Base-by-base conservation (phyloP, 2,329 filamentous ascomycete genomes). In the Neodidymelliopsis sp. region DNA sequence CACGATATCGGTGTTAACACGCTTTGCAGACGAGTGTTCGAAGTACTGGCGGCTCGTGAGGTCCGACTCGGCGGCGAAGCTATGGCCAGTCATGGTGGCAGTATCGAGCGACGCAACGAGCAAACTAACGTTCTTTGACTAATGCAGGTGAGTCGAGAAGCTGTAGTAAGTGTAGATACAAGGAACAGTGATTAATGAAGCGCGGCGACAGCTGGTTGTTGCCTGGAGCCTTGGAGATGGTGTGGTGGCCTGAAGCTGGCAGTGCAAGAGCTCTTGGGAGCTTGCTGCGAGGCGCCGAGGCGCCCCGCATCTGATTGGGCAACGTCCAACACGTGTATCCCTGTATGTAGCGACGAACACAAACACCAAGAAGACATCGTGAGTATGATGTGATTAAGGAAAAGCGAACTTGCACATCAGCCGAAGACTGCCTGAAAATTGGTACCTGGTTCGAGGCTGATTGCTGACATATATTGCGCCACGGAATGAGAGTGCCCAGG, bases 1-100 rank as follows among this genome's bases (percentile, higher is more conserved):
- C 20, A 79, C 71, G 23, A 64, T 54, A 46, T 79, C 74, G 42
- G 77, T 78, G 50, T 74, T 72, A 59, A 77, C 49, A 50, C 76
- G 74, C 34, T 70, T 67, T 34, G 54, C 75, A 33, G 74, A 71
- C 18, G 75, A 73, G 53, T 79, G 75, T 36, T 77, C 68, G 60
- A 76, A 75, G 63, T 73, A 79, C 15, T 68, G 66, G 48, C 67
- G 66, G 25, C 67, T 59, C 15, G 72, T 65, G 47, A 73, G 65
- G 59, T 76, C 75, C 42, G 67, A 65, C 33, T 62, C 54, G 39
- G 53, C 29, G 42, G 43, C 52, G 60, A 57, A 53, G 58, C 47
- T 59, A 40, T 56, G 55, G 42, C 63, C 66, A 28, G 65, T 69
- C 65, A 69, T 67, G 51, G 24, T 49, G 33, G 25, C 34, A 30